phyloP scores from a whole-genome alignment of 2,329 filamentous ascomycete species.

The Fusarium sp. region DNA sequence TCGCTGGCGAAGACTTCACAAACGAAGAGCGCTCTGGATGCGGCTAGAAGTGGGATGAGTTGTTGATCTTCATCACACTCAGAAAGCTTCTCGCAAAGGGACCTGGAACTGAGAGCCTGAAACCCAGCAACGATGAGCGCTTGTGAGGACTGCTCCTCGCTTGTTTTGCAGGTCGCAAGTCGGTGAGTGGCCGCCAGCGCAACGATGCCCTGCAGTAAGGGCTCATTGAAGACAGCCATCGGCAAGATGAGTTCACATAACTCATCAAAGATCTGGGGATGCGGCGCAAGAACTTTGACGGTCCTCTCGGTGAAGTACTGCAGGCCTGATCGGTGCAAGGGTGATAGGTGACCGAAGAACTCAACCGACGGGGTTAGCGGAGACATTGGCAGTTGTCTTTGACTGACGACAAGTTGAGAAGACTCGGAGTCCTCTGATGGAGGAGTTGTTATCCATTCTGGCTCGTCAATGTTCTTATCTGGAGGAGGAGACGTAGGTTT shows the following conservation, averaged over 20 bases:
- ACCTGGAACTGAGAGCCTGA: constrained; percentile 31
- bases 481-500: background rate
- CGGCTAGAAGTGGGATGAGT: constrained; percentile 17
- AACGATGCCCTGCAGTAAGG: constrained; percentile 24
- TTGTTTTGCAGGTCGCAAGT: constrained; percentile 25
- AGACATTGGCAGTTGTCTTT: background rate
- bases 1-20: constrained; percentile 32
- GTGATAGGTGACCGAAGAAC: constrained; percentile 27
- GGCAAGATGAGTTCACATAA: constrained; percentile 27
- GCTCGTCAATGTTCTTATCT: background rate
- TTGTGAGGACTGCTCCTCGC: constrained; percentile 20
- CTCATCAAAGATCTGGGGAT: constrained; percentile 28
- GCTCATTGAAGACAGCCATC: constrained; percentile 31
- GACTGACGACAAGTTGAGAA: constrained; percentile 1
- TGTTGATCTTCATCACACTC: constrained; percentile 23
- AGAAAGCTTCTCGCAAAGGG: constrained; percentile 20
- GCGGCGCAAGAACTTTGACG: constrained; percentile 23
- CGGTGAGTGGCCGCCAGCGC: constrained; percentile 29
- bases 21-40: constrained; percentile 24
- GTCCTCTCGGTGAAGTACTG: constrained; percentile 34
- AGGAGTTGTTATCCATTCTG: background rate
- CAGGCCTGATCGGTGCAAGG: constrained; percentile 27
- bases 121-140: constrained; percentile 24
- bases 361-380: constrained; percentile 6
- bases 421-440: background rate